These are phyloP conservation scores for Takakia lepidozioides DNA, from an alignment of 225 moss, liverwort and hornwort genomes.

Conservation along the genomic window DNA sequence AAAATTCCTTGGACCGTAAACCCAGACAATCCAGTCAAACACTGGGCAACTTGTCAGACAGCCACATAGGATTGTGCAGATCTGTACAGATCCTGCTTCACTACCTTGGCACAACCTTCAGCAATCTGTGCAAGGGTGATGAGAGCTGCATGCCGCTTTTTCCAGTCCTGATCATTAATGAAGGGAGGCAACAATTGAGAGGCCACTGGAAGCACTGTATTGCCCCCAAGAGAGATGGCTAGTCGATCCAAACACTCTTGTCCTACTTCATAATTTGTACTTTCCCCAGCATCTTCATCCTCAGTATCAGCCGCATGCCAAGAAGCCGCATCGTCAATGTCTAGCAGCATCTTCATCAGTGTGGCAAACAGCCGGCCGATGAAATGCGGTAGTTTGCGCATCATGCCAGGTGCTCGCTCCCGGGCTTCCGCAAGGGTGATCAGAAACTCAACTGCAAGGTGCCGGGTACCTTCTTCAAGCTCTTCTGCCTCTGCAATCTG, in stretches of 20 bases:
- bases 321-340: constrained; percentile 78
- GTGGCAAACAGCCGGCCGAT: constrained; percentile 72
- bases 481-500: constrained; percentile 88
- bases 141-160: constrained; percentile 91
- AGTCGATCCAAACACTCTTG: constrained; percentile 94
- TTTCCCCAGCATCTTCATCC: constrained; percentile 84
- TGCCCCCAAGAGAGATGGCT: constrained; percentile 96
- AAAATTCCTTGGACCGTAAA: no score
- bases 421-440: constrained; percentile 92
- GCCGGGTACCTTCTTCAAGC: constrained; percentile 93
- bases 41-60: no score
- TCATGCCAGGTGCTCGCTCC: constrained; percentile 98
- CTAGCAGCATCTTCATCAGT: constrained; percentile 89
- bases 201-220: constrained; percentile 89
- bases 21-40: no score
- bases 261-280: constrained; percentile 93
- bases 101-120: constrained; percentile 97
- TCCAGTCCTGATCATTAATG: constrained; percentile 76
- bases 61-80: no score
- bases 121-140: constrained; percentile 97
- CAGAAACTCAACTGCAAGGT: constrained; percentile 88
- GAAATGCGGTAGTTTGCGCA: constrained; percentile 86
- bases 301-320: constrained; percentile 95
- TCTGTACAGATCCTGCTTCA: no score
- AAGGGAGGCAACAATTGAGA: constrained; percentile 77